Percentiles rank a stretch among this genome's conserved stretches.
Conservation (phyloP, 768 basidiomycete genomes). For the Russula abietina region DNA sequence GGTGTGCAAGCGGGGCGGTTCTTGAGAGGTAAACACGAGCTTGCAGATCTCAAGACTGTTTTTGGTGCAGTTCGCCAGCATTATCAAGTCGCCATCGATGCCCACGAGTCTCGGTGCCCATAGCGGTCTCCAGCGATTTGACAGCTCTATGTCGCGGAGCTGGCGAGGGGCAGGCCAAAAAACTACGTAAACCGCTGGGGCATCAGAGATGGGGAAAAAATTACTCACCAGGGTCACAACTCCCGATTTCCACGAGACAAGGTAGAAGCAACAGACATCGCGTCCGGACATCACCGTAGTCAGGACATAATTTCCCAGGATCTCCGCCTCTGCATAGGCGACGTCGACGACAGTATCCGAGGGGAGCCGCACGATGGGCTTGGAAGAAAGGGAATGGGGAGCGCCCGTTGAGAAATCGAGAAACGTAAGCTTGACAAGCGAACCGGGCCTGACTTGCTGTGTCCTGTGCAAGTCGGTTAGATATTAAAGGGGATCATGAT, state of each 20-base stretch:
- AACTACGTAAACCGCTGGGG: background rate
- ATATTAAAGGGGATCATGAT: background rate
- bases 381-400: conserved; percentile 8
- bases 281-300: background rate
- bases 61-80: background rate
- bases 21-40: background rate
- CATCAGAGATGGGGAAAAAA: background rate
- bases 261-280: background rate
- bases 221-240: background rate
- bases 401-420: conserved; percentile 9
- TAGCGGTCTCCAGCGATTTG: background rate
- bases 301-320: conserved; percentile 14
- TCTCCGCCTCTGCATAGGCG: conserved; percentile 1
- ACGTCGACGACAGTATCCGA: background rate
- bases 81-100: conserved; percentile 5
- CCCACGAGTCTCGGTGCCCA: conserved; percentile 7
- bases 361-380: conserved; percentile 5
- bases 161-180: background rate
- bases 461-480: background rate
- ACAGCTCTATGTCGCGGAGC: conserved; percentile 6
- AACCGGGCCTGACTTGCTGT: background rate
- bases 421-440: conserved; percentile 4
- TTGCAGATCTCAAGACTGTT: conserved; percentile 9
- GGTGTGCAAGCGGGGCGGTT: background rate
- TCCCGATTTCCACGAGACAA: conserved; percentile 18